Evolutionary conservation across 176 grass and related monocot species (phyloP).

Genomic region (Lolium perenne): DNA sequence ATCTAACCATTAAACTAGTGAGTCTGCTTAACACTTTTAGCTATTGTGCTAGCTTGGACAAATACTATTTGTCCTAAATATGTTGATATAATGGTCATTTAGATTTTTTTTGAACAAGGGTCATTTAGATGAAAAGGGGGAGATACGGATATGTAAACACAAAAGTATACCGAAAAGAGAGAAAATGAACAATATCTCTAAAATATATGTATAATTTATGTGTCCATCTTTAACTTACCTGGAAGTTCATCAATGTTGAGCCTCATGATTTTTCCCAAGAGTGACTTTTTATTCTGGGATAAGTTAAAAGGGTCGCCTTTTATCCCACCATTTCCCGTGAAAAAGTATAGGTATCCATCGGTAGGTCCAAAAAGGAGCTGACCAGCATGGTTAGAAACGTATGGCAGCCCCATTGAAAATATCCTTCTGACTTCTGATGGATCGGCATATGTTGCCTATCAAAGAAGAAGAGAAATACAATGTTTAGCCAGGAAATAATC

Average conservation of each 20-base stretch:
- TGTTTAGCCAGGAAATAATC: background rate
- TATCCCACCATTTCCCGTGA: constrained; percentile 67
- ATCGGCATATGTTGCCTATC: constrained; percentile 54
- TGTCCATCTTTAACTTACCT: constrained; percentile 32
- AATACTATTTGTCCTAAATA: background rate
- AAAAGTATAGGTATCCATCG: constrained; percentile 66
- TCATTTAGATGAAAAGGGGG: background rate
- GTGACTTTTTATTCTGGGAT: constrained; percentile 62
- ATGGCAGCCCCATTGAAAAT: constrained; percentile 73
- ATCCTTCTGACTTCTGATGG: constrained; percentile 59
- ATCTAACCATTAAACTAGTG: no score
- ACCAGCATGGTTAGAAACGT: constrained; percentile 53
- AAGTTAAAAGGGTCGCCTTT: constrained; percentile 63
- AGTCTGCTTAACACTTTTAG: background rate
- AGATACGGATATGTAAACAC: background rate
- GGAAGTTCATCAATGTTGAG: constrained; percentile 53
- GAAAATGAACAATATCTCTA: background rate
- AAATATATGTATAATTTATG: background rate
- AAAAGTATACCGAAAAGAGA: background rate
- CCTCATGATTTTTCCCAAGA: constrained; percentile 74
- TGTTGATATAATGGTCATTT: background rate
- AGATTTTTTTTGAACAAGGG: no score
- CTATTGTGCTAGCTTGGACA: background rate
- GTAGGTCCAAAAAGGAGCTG: constrained; percentile 67
- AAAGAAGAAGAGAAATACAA: background rate